Base-by-base conservation (phyloP, 192 early-diverging fungal species). In the Dissophora ornata region DNA sequence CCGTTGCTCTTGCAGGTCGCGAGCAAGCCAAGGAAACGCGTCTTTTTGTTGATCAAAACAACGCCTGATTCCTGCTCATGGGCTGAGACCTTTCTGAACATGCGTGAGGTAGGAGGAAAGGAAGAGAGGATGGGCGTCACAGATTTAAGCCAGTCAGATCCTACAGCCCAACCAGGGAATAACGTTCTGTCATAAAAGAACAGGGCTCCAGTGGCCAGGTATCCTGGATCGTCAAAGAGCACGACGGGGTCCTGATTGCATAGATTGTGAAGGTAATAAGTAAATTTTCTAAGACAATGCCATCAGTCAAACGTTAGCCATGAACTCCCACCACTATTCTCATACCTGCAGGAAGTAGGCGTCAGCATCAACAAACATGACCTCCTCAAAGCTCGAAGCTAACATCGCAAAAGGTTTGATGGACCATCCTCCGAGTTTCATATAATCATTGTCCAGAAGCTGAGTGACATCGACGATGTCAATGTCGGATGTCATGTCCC, bases 331-430 rank as follows among this genome's bases (percentile, higher is more conserved):
- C n/a, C n/a, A n/a, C n/a, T n/a, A n/a, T n/a, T n/a, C n/a, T n/a
- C 36, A 13, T 59, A 81, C 67, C 48, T 86, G 82, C 32, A 93
- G 59, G 55, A 90, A 89, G 30, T 88, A 68, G 5, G 87, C 90
- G 66, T 92, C 91, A 7, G 91, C 83, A 71, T 93, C 91, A 42
- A 92, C 78, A 55, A 93, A 69, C 49, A 93, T 88, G 11, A 82
- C 81, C n/a, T 91, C 81, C 41, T 69, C 55, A 82, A 90, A 93
- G 22, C 57, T 80, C 6, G 84, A 82, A 1, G 88, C 87, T 19
- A 93, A 44, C 33, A 92, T 55, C 0, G 90, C 85, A 81, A 83
- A 91, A 0, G 91, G 86, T 63, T 93, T 93, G 46, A 90, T 79
- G n/a, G 85, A 75, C 90, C 90, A 91, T n/a, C 88, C 88, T 25